Conservation (phyloP, 1,284 basidiomycete genomes). For the Tylopilus sp. region DNA sequence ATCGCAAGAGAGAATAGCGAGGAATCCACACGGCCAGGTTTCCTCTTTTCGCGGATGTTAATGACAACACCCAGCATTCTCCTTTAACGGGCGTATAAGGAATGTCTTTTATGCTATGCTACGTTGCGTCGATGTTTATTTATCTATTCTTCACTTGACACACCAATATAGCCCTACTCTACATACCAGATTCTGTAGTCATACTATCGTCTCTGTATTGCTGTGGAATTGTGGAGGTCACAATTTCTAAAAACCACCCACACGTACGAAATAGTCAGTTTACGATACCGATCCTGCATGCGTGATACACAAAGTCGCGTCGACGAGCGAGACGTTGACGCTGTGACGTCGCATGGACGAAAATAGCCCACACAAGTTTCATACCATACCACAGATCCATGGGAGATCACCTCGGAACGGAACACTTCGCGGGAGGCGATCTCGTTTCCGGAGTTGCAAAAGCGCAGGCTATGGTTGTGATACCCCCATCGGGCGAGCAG, state of each 20-base stretch:
- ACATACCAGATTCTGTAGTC: constrained; percentile 14
- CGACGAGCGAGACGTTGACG: neutral
- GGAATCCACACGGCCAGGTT: constrained; percentile 6
- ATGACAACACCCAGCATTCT: constrained; percentile 8
- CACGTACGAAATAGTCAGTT: neutral
- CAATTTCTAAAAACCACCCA: neutral
- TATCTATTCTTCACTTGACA: constrained; percentile 4
- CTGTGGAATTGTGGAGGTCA: neutral
- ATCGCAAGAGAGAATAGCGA: constrained; percentile 6
- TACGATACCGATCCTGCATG: neutral
- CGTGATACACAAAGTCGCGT: too few species aligned
- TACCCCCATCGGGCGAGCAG: neutral
- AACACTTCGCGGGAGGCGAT: neutral
- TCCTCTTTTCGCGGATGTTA: constrained; percentile 10
- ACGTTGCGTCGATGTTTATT: neutral
- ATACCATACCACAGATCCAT: neutral
- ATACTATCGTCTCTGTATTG: neutral
- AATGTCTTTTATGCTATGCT: neutral
- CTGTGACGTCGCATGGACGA: neutral
- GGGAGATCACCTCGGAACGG: neutral
- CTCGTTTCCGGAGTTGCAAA: neutral
- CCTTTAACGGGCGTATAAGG: neutral
- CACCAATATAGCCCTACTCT: constrained; percentile 19
- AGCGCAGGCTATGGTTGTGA: too few species aligned
- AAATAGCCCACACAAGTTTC: neutral